Conservation (phyloP, 73 alveolate genomes). For the Durusdinium trenchii region DNA sequence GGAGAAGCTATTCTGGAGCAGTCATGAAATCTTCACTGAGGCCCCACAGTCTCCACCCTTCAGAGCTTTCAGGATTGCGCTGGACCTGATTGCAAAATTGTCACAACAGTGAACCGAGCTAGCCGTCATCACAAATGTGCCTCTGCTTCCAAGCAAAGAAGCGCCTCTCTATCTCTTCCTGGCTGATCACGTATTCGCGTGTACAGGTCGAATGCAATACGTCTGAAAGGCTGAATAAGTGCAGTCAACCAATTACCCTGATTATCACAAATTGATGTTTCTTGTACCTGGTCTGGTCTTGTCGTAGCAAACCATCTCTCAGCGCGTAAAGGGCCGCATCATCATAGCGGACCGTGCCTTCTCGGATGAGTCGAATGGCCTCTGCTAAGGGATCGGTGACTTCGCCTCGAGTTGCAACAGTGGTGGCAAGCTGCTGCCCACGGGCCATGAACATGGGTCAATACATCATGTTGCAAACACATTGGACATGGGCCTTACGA, state of each 20-base stretch:
- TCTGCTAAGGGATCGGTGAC: constrained; percentile 72
- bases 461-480: no score
- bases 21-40: neutral
- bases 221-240: neutral
- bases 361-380: constrained; percentile 65
- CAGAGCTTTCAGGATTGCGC: constrained; percentile 71
- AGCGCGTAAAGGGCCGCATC: no score
- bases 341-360: constrained; percentile 13
- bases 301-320: no score
- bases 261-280: no score
- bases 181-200: neutral
- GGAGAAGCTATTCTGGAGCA: neutral
- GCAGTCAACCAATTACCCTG: neutral
- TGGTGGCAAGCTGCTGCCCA: no score
- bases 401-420: constrained; percentile 17
- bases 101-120: neutral
- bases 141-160: constrained; percentile 83
- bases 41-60: constrained; percentile 82
- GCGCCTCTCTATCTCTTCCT: constrained; percentile 85
- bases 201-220: neutral
- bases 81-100: constrained; percentile 65
- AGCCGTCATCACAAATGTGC: neutral
- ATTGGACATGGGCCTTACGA: no score
- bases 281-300: no score
- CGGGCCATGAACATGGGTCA: no score